These are phyloP conservation scores for Echium plantagineum DNA, from an alignment of 257 asterid species.

Conservation along the genomic window DNA sequence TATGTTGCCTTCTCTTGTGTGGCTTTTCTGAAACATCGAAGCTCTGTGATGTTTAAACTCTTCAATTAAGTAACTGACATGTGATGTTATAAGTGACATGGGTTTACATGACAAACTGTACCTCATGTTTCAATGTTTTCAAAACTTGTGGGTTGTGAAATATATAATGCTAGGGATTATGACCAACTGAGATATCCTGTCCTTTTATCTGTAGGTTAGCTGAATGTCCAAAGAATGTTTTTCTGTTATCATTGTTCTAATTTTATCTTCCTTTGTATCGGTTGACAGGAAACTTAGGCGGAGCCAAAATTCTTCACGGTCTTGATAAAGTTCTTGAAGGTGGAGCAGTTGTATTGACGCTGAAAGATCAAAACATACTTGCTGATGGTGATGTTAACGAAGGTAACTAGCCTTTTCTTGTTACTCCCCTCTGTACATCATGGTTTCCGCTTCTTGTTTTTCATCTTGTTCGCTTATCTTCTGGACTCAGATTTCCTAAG, in stretches of 20 bases:
- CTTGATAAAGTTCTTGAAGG: conserved; percentile 88
- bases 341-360: conserved; percentile 89
- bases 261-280: conserved; percentile 4
- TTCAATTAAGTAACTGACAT: no score
- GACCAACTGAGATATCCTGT: background rate
- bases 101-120: no score
- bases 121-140: no score
- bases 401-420: conserved; percentile 35
- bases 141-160: no score
- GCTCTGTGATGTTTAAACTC: background rate
- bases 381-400: conserved; percentile 72
- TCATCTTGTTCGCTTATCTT: conserved; percentile 36
- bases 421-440: conserved; percentile 3
- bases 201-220: background rate
- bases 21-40: background rate
- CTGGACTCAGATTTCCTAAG: conserved; percentile 90
- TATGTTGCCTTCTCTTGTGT: background rate
- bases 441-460: conserved; percentile 15
- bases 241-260: conserved; percentile 3
- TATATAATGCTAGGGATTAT: no score
- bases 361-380: conserved; percentile 91
- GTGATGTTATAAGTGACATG: no score
- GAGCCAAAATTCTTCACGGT: conserved; percentile 89
- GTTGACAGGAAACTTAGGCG: conserved; percentile 51
- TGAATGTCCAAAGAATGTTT: background rate